Evolutionary conservation across 257 asterid genomes (phyloP).

Genomic region (Apocynum venetum): DNA sequence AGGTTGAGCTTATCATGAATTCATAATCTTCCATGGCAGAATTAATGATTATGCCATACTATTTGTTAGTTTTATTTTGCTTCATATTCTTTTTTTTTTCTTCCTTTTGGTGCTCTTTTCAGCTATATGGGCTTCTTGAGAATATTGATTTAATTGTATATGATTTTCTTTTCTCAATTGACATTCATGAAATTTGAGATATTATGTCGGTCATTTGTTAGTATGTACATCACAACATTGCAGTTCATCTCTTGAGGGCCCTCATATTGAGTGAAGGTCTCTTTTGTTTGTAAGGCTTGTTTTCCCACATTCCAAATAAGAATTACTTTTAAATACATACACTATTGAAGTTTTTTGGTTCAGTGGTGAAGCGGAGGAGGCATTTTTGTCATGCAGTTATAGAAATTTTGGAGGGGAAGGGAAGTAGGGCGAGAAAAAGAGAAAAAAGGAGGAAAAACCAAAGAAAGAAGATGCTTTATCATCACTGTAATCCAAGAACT

Average conservation of each 20-base stretch:
- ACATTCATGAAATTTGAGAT: not conserved
- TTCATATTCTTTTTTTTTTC: not conserved
- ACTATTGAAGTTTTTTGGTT: not conserved
- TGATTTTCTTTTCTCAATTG: not conserved
- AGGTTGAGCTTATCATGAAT: conserved; percentile 39
- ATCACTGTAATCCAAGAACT: too few species aligned
- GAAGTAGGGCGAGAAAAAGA: too few species aligned
- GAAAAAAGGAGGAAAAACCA: too few species aligned
- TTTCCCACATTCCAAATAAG: too few species aligned
- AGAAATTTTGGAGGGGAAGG: too few species aligned
- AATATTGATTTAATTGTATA: not conserved
- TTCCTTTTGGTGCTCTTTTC: not conserved
- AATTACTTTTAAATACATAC: too few species aligned
- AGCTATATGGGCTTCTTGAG: not conserved
- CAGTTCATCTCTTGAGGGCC: not conserved
- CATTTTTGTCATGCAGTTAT: too few species aligned
- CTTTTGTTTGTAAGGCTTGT: too few species aligned
- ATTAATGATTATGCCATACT: not conserved
- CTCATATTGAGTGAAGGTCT: not conserved
- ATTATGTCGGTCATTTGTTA: not conserved
- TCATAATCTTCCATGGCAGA: not conserved
- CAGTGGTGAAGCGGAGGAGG: too few species aligned
- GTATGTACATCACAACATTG: not conserved
- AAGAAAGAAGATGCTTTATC: too few species aligned
- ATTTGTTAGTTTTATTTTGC: not conserved